Conservation (phyloP, 352 stramenopile species). For the Peronospora farinosa region DNA sequence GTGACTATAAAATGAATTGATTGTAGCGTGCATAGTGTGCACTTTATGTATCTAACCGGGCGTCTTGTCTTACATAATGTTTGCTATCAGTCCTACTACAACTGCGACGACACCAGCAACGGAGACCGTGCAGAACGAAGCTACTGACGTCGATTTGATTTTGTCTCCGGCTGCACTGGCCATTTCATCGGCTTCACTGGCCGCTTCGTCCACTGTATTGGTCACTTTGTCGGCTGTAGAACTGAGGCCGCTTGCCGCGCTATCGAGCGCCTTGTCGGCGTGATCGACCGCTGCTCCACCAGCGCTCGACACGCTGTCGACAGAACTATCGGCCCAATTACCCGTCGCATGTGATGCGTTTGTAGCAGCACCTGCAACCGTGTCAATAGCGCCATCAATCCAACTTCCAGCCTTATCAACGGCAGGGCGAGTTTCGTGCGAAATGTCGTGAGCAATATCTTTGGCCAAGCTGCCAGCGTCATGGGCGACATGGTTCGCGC, state of each 20-base stretch:
- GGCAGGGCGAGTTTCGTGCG: conserved; percentile 9
- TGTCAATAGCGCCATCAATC: conserved; percentile 11
- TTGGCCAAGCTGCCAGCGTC: conserved; percentile 9
- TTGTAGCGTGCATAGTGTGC: too few relatives aligned
- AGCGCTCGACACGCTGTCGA: conserved; percentile 12
- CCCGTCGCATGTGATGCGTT: conserved; percentile 13
- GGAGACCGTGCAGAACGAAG: conserved; percentile 13
- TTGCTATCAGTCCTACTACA: conserved; percentile 9
- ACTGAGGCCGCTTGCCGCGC: conserved; percentile 7
- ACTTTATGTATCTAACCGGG: background rate
- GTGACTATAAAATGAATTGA: too few relatives aligned
- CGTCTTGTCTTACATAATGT: conserved; percentile 18
- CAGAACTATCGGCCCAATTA: conserved; percentile 17
- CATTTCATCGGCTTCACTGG: conserved; percentile 12
- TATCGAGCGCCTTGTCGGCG: conserved; percentile 13
- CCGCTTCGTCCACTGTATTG: conserved; percentile 13
- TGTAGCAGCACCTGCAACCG: conserved; percentile 14
- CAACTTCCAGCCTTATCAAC: conserved; percentile 15
- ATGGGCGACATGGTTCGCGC: conserved; percentile 14
- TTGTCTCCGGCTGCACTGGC: conserved; percentile 10
- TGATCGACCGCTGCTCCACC: background rate
- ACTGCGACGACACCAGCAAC: conserved; percentile 4
- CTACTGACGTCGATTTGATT: conserved; percentile 6
- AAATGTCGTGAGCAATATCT: conserved; percentile 4
- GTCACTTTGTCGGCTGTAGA: conserved; percentile 13